phyloP scores from a whole-genome alignment of 805 yeast species.

The Yarrowia sp. region DNA sequence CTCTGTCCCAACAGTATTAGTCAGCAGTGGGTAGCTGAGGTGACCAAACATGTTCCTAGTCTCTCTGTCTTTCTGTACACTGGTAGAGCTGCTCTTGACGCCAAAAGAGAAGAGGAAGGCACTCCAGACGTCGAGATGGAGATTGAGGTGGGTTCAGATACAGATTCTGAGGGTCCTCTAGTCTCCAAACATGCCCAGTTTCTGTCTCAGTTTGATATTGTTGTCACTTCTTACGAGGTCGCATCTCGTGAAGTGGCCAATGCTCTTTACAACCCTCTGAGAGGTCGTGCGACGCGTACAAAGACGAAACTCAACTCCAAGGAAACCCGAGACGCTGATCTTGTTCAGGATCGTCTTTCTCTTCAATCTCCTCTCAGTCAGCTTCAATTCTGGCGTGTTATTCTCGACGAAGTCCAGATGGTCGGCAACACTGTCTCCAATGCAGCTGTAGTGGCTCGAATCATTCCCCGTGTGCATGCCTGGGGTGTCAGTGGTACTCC shows the following conservation, averaged over 20 bases:
- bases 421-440: conserved; percentile 74
- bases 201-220: conserved; percentile 71
- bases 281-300: conserved; percentile 26
- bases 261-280: conserved; percentile 69
- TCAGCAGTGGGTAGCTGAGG: conserved; percentile 86
- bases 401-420: conserved; percentile 95
- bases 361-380: conserved; percentile 74
- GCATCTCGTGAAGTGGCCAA: conserved; percentile 78
- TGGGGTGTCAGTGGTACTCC: conserved; percentile 99
- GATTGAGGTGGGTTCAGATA: not conserved
- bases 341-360: conserved; percentile 39
- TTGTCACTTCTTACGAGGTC: conserved; percentile 76
- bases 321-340: conserved; percentile 49
- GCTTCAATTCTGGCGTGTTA: conserved; percentile 86
- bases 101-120: not conserved
- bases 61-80: conserved; percentile 68
- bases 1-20: conserved; percentile 86
- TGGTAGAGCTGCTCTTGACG: conserved; percentile 54
- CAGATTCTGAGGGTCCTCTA: not conserved
- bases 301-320: conserved; percentile 44
- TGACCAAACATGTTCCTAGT: conserved; percentile 63
- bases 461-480: conserved; percentile 83
- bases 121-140: not conserved
- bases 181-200: conserved; percentile 56
- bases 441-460: conserved; percentile 79